These are phyloP conservation scores for Neckera pumila DNA, from an alignment of 225 moss, liverwort and hornwort species.

Conservation along the genomic window DNA sequence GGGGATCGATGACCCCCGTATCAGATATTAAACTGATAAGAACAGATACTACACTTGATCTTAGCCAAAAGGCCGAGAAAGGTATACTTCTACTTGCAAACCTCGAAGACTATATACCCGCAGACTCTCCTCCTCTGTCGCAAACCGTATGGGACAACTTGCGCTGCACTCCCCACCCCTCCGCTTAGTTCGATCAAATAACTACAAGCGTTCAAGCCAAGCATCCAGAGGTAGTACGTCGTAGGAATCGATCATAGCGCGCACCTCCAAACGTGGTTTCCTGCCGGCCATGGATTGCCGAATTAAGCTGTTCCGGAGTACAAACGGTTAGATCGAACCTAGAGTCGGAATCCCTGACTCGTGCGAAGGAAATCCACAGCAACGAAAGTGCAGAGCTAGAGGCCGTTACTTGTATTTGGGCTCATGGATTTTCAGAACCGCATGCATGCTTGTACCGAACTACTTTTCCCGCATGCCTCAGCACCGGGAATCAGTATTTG, in stretches of 20 bases:
- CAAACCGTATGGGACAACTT: background rate
- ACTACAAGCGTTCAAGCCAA: background rate
- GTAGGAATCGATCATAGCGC: background rate
- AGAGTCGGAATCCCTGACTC: background rate
- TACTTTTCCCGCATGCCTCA: background rate
- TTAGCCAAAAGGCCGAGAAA: conserved; percentile 80
- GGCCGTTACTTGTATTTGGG: background rate
- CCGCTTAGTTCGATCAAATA: background rate
- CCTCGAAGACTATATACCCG: background rate
- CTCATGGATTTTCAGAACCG: background rate
- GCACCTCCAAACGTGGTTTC: background rate
- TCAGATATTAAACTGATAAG: background rate
- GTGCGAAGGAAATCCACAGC: background rate
- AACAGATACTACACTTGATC: conserved; percentile 82
- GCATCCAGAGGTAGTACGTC: background rate
- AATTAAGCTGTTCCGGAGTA: background rate
- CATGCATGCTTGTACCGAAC: background rate
- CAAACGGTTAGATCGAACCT: background rate
- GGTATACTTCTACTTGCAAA: background rate
- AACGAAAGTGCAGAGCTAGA: background rate
- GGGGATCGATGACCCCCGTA: background rate
- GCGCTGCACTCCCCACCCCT: background rate
- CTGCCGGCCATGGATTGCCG: background rate
- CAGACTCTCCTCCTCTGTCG: fast-evolving
- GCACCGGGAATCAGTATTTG: background rate